A percentile compares a stretch with the other conserved stretches of the same genome.
phyloP scores from a whole-genome alignment of 176 grass and related monocot species.

The Rhynchospora pubera region DNA sequence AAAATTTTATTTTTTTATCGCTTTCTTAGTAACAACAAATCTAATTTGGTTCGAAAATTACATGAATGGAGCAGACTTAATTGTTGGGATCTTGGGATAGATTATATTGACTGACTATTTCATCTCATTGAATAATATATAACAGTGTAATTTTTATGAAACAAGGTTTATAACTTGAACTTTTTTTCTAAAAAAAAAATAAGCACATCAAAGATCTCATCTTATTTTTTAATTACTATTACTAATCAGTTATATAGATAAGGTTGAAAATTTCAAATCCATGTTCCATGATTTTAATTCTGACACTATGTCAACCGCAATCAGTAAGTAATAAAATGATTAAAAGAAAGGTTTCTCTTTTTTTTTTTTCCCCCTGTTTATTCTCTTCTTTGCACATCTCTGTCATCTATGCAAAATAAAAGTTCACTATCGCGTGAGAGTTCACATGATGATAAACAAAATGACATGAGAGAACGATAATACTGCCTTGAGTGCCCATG shows the following conservation, averaged over 20 bases:
- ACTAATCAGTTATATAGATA: background rate
- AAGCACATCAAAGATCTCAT: background rate
- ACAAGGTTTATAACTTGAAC: background rate
- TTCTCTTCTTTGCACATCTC: too few relatives aligned
- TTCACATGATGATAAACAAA: too few relatives aligned
- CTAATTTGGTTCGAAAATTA: background rate
- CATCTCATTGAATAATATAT: background rate
- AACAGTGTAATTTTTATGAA: background rate
- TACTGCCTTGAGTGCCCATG: too few relatives aligned
- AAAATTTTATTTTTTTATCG: background rate
- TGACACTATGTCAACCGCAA: background rate
- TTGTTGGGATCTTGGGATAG: too few relatives aligned
- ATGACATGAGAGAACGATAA: too few relatives aligned
- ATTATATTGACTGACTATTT: background rate
- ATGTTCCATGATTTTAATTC: background rate
- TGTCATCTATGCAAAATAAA: too few relatives aligned
- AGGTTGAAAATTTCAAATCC: background rate
- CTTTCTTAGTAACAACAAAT: background rate
- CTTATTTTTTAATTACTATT: background rate
- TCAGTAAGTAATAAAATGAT: too few relatives aligned
- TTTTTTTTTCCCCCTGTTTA: too few relatives aligned
- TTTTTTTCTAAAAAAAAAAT: background rate
- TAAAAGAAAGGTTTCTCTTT: too few relatives aligned
- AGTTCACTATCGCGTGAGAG: too few relatives aligned
- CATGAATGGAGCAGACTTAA: background rate